Base-by-base conservation (phyloP, 306 rosid genomes). In the Clitoria ternatea region DNA sequence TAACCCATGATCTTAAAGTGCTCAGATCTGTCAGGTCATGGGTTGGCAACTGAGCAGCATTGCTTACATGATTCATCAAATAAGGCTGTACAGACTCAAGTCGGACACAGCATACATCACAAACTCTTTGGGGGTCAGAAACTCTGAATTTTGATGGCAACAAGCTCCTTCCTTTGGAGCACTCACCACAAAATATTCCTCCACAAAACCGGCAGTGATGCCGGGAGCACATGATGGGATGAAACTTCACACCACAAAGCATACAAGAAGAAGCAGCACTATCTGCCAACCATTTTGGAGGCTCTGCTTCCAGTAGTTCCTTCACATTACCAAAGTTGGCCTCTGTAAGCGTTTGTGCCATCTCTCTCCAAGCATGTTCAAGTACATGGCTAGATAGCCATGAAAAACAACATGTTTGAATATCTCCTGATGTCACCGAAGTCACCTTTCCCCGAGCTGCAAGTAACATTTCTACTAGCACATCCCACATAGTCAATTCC, bases 171-270 rank as follows among this genome's bases (percentile, higher is more conserved):
- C 97, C 99, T 77, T 77, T 90, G 13, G 97, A 84, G 75, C 99
- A 94, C 13, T 81, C 96, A 20, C 99, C 88, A 60, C 99, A 95
- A 79, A 95, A 95, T 74, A 95, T 87, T 66, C 97, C 99, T 56
- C 99, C 97, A 71, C 99, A 94, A 77, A 91, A 95, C 66, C 99
- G 89, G 57, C 99, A 95, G 73, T 95, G 99, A 85, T 95, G 99
- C 72, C 99, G 74, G 27, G 92, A 84, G 62, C 97, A 87, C 90
- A 91, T 87, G 82, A 95, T 89, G 1, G 99, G 97, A 82, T 91
- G 97, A 83, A 95, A 95, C 76, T 86, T 85, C 74, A 87, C 85
- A 10, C 97, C 88, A 77, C 99, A 95, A 40, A 91, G 85, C 99
- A 95, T 95, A 76, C 99, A 95, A 66, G 95, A 66, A 77, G 90